phyloP scores from a whole-genome alignment of 345 rosid genomes.

The Excoecaria agallocha region DNA sequence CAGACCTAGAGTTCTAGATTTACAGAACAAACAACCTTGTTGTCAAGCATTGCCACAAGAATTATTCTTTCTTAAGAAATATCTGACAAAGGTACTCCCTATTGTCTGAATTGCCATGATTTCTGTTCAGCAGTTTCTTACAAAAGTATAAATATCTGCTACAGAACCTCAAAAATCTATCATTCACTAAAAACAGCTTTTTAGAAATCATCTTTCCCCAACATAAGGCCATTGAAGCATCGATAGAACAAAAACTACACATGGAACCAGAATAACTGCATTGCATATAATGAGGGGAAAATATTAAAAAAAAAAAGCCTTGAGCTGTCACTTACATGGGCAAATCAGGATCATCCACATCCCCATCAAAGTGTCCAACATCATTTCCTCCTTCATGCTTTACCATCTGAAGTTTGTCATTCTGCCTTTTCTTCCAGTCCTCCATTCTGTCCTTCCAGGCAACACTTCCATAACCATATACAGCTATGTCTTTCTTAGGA shows the following conservation, averaged over 20 bases:
- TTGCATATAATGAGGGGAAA: background rate
- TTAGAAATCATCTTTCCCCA: background rate
- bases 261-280: background rate
- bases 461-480: constrained; percentile 90
- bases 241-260: too few relatives aligned
- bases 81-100: background rate
- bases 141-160: background rate
- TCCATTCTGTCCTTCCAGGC: constrained; percentile 98
- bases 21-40: background rate
- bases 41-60: background rate
- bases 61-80: background rate
- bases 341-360: constrained; percentile 80
- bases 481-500: constrained; percentile 81
- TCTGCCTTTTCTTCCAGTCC: constrained; percentile 84
- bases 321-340: constrained; percentile 61
- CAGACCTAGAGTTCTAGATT: background rate
- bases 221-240: background rate
- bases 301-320: background rate
- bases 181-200: background rate
- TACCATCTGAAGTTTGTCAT: constrained; percentile 76
- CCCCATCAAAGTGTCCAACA: constrained; percentile 52
- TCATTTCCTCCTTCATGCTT: constrained; percentile 71
- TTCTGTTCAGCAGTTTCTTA: background rate
- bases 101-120: background rate
- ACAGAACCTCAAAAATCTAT: background rate